These are phyloP conservation scores for Reutealis trisperma DNA, from an alignment of 345 rosid species.

Conservation along the genomic window DNA sequence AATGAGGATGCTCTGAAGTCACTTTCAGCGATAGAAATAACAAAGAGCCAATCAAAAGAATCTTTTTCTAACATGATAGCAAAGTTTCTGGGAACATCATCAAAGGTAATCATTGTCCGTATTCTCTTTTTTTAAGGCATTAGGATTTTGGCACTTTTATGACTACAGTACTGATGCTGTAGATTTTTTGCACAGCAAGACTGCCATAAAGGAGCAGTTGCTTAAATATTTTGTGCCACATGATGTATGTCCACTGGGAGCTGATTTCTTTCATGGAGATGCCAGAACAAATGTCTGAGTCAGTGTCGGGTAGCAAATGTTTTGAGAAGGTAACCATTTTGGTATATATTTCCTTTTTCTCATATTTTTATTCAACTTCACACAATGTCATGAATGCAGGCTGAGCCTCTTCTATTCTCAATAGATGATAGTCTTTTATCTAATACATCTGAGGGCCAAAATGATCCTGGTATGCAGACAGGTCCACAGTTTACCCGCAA, in stretches of 20 bases:
- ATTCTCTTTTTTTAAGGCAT: slow-evolving; percentile 2
- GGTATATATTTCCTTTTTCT: background rate
- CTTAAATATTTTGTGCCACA: slow-evolving; percentile 57
- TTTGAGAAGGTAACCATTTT: slow-evolving; percentile 34
- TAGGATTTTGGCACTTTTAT: background rate
- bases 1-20: slow-evolving; percentile 50
- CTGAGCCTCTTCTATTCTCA: slow-evolving; percentile 37
- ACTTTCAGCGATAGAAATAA: slow-evolving; percentile 46
- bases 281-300: slow-evolving; percentile 35
- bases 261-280: slow-evolving; percentile 46
- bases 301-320: slow-evolving; percentile 32
- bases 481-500: slow-evolving; percentile 33
- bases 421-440: slow-evolving; percentile 32
- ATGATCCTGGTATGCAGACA: slow-evolving; percentile 29
- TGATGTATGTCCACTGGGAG: slow-evolving; percentile 62
- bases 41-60: slow-evolving; percentile 53
- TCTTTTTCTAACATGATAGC: slow-evolving; percentile 47
- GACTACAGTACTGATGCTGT: slow-evolving; percentile 8
- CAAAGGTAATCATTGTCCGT: slow-evolving; percentile 43
- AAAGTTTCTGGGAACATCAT: slow-evolving; percentile 52
- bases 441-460: slow-evolving; percentile 42
- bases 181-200: slow-evolving; percentile 40
- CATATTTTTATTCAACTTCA: background rate
- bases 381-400: slow-evolving; percentile 36
- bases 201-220: slow-evolving; percentile 43